Percentiles rank a stretch among this genome's conserved stretches.
Conservation (phyloP, 108 stramenopile species). For the Fragilariopsis cylindrus region DNA sequence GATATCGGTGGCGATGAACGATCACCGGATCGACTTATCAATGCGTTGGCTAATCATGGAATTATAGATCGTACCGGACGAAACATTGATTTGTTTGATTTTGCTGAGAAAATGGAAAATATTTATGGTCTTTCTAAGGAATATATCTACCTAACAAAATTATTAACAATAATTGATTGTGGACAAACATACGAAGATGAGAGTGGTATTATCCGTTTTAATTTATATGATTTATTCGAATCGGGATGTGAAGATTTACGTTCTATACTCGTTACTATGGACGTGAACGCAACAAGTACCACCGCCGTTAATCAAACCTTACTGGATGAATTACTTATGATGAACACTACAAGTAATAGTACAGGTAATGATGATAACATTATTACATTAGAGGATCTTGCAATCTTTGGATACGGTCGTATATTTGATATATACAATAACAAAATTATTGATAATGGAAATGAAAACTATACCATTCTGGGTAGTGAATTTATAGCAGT, state of each 20-base stretch:
- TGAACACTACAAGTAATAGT: not conserved
- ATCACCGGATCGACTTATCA: slow-evolving; percentile 11
- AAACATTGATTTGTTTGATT: slow-evolving; percentile 5
- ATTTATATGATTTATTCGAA: slow-evolving; percentile 1
- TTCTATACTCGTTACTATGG: slow-evolving; percentile 1
- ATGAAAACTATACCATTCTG: not conserved
- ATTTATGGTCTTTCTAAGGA: not conserved
- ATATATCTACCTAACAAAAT: not conserved
- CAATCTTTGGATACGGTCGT: not conserved
- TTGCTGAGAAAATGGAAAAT: not conserved
- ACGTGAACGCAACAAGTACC: not conserved
- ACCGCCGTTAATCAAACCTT: not conserved
- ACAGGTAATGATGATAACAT: not conserved
- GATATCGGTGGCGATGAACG: slow-evolving; percentile 1
- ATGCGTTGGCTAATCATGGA: slow-evolving; percentile 30
- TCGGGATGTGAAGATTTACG: slow-evolving; percentile 3
- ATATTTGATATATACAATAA: not conserved
- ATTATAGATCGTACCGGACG: slow-evolving; percentile 24
- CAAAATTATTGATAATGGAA: not conserved
- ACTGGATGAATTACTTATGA: slow-evolving; percentile 1
- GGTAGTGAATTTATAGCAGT: not conserved
- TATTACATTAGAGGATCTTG: slow-evolving; percentile 1
- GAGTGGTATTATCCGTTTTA: slow-evolving; percentile 1
- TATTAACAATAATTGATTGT: slow-evolving; percentile 11
- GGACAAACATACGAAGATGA: slow-evolving; percentile 7